Conservation (phyloP, 2,329 filamentous ascomycete species). For the Exserohilum turcica region DNA sequence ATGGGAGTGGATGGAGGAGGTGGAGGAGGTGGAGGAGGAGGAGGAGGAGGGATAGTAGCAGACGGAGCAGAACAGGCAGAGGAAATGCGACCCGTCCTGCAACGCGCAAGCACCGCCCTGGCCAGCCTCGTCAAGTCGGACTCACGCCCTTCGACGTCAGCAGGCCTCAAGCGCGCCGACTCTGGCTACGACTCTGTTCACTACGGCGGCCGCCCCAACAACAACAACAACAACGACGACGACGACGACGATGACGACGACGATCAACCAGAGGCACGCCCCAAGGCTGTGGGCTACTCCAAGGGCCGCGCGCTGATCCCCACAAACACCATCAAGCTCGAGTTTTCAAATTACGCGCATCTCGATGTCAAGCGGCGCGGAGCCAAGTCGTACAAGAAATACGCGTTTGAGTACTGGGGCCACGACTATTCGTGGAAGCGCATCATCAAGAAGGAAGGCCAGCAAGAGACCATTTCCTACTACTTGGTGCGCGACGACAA, state of each 20-base stretch:
- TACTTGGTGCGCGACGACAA: constrained; percentile 74
- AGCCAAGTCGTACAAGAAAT: constrained; percentile 70
- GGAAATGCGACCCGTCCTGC: constrained; percentile 58
- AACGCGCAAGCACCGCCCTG: constrained; percentile 65
- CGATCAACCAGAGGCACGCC: constrained; percentile 30
- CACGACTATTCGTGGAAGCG: constrained; percentile 83
- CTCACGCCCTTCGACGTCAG: constrained; percentile 49
- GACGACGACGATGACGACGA: constrained; percentile 21
- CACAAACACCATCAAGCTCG: constrained; percentile 82
- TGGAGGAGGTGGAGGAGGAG: too few species aligned
- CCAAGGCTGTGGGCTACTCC: constrained; percentile 42
- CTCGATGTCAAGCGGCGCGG: constrained; percentile 78
- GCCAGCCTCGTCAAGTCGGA: constrained; percentile 63
- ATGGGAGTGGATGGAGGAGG: constrained; percentile 27
- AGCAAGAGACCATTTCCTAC: constrained; percentile 70
- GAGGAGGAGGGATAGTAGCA: too few species aligned
- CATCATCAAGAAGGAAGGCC: constrained; percentile 68
- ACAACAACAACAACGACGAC: constrained; percentile 19
- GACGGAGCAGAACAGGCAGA: too few species aligned
- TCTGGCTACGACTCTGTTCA: constrained; percentile 62
- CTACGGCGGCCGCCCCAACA: constrained; percentile 22
- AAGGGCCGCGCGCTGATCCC: constrained; percentile 55
- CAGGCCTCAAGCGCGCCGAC: constrained; percentile 60
- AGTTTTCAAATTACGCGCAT: constrained; percentile 97
- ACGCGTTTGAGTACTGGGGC: constrained; percentile 95